Percentiles rank a stretch among this genome's conserved stretches.
Conservation (phyloP, 1,284 basidiomycete species). For the Sparassis latifolia region DNA sequence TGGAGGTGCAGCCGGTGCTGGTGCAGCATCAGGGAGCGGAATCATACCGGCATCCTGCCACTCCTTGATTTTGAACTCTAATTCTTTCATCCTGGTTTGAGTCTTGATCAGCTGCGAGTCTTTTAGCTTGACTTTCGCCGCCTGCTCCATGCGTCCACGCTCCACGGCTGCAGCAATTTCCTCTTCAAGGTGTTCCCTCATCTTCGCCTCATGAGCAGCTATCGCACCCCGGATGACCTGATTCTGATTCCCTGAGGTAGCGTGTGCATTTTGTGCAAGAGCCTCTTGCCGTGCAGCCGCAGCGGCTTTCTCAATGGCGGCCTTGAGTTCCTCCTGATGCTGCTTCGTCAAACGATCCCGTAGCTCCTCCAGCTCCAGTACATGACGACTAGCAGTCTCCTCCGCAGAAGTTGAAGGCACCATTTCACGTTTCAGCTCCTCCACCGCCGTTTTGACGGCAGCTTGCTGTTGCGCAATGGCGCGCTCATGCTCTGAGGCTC, state of each 20-base stretch:
- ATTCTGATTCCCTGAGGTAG: conserved; percentile 30
- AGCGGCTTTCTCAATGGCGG: conserved; percentile 36
- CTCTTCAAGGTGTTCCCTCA: conserved; percentile 40
- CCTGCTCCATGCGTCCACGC: conserved; percentile 55
- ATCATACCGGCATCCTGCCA: conserved; percentile 46
- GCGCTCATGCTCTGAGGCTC: conserved; percentile 31
- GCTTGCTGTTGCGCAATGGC: conserved; percentile 34
- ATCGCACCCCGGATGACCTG: conserved; percentile 45
- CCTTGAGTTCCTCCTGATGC: conserved; percentile 50
- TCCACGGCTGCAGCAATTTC: conserved; percentile 62
- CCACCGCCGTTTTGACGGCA: conserved; percentile 47
- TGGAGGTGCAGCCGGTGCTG: background rate
- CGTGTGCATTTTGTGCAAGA: conserved; percentile 15
- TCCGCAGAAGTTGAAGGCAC: conserved; percentile 27
- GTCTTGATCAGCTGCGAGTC: conserved; percentile 56
- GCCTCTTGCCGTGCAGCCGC: conserved; percentile 26
- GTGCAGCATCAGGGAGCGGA: conserved; percentile 14
- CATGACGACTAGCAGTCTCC: conserved; percentile 44
- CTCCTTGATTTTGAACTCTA: conserved; percentile 55
- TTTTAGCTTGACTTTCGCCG: conserved; percentile 58
- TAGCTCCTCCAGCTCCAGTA: conserved; percentile 49
- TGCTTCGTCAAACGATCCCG: conserved; percentile 45
- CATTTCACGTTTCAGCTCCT: conserved; percentile 44
- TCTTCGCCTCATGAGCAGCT: conserved; percentile 38
- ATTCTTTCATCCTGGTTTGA: conserved; percentile 54